phyloP scores from a whole-genome alignment of 441 rosid species.

The Adansonia rubrostipa region DNA sequence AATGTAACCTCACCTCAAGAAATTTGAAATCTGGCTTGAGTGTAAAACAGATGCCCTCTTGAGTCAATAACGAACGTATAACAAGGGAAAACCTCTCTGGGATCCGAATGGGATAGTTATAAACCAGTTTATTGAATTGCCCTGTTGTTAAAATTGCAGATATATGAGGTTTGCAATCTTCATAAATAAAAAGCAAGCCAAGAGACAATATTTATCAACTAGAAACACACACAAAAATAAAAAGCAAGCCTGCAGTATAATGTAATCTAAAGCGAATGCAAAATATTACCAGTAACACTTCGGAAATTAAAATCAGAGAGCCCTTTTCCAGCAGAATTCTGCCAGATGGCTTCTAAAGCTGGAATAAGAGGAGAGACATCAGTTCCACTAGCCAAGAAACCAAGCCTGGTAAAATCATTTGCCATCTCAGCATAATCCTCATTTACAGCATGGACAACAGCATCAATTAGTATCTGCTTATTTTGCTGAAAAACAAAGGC shows the following conservation, averaged over 20 bases:
- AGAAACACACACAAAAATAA: background rate
- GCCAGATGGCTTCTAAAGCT: constrained; percentile 97
- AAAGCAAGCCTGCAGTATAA: background rate
- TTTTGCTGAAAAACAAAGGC: constrained; percentile 72
- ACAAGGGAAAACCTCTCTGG: constrained; percentile 97
- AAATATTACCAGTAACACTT: constrained; percentile 76
- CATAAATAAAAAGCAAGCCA: constrained; percentile 18
- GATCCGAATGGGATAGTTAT: constrained; percentile 91
- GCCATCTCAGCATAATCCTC: constrained; percentile 98
- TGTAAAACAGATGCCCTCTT: constrained; percentile 94
- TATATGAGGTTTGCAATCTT: constrained; percentile 22
- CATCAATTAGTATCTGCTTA: constrained; percentile 95
- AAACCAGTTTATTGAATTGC: constrained; percentile 85
- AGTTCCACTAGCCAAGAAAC: constrained; percentile 89
- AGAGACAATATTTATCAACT: constrained; percentile 14
- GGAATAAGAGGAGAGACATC: constrained; percentile 94
- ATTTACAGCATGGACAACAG: constrained; percentile 96
- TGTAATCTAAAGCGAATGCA: background rate
- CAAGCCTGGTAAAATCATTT: constrained; percentile 97
- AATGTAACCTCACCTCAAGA: constrained; percentile 68
- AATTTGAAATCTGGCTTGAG: constrained; percentile 93
- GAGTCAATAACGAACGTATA: constrained; percentile 87
- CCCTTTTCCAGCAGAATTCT: constrained; percentile 89
- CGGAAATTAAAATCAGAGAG: constrained; percentile 93
- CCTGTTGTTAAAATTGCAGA: constrained; percentile 49